A percentile compares a stretch with the other conserved stretches of the same genome.
Evolutionary conservation across 345 rosid species (phyloP).

Genomic region (Gossypium herbaceum): DNA sequence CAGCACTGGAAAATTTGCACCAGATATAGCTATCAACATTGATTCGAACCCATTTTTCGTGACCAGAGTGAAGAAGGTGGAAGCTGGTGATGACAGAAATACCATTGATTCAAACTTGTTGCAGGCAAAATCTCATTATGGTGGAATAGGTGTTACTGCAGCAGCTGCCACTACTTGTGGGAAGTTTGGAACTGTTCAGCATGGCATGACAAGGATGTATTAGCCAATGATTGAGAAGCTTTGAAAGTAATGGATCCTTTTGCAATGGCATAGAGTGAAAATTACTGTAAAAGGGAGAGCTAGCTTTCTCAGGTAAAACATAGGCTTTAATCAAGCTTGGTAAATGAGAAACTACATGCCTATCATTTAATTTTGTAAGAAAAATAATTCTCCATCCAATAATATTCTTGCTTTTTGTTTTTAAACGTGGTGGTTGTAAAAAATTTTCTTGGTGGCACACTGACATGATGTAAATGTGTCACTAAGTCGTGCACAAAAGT

Average conservation of each 20-base stretch:
- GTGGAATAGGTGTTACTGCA: slow-evolving; percentile 51
- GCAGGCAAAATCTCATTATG: slow-evolving; percentile 53
- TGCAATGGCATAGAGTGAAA: background rate
- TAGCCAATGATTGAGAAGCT: slow-evolving; percentile 19
- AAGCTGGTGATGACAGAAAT: slow-evolving; percentile 49
- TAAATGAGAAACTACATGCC: slow-evolving; percentile 5
- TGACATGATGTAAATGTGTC: too few species aligned
- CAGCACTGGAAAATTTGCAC: slow-evolving; percentile 43
- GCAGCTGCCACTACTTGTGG: slow-evolving; percentile 47
- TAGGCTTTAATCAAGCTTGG: slow-evolving; percentile 15
- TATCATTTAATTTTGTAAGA: slow-evolving; percentile 3
- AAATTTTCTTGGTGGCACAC: too few species aligned
- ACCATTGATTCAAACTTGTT: slow-evolving; percentile 53
- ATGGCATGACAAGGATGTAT: slow-evolving; percentile 69
- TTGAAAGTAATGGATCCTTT: background rate
- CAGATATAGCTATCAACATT: slow-evolving; percentile 74
- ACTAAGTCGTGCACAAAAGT: too few species aligned
- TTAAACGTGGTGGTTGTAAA: too few species aligned
- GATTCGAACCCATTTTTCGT: slow-evolving; percentile 73
- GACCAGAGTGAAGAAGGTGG: slow-evolving; percentile 61
- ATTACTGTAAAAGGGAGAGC: slow-evolving; percentile 14
- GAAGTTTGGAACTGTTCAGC: slow-evolving; percentile 75
- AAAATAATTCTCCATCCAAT: background rate
- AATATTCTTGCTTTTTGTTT: too few species aligned
- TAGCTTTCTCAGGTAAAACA: slow-evolving; percentile 4